A percentile compares a stretch with the other conserved stretches of the same genome.
These are phyloP conservation scores for Acer saccharum DNA, from an alignment of 345 rosid species.

Conservation along the genomic window DNA sequence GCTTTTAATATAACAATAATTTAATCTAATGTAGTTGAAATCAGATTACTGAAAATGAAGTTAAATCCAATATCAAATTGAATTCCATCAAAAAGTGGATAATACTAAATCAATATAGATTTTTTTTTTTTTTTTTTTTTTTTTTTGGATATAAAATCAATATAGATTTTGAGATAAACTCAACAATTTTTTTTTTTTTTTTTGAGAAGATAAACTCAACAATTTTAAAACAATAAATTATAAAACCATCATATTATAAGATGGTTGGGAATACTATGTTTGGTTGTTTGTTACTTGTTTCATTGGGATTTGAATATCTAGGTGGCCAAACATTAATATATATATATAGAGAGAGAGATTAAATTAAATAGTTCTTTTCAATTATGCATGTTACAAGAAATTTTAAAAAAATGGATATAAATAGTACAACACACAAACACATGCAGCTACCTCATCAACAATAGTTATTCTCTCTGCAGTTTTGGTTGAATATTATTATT, in stretches of 20 bases:
- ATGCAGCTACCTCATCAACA: slow-evolving; percentile 6
- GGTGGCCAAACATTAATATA: slow-evolving; percentile 5
- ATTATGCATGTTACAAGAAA: slow-evolving; percentile 4
- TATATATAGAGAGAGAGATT: neutral
- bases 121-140: no score
- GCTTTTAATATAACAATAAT: no score
- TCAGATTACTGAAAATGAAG: neutral
- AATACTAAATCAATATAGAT: no score
- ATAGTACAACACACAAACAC: neutral
- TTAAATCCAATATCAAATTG: neutral
- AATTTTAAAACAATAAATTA: no score
- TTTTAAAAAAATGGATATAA: neutral
- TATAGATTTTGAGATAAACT: neutral
- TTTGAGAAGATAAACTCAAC: neutral
- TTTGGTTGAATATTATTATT: neutral
- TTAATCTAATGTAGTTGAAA: no score
- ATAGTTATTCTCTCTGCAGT: slow-evolving; percentile 1
- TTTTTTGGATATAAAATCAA: no score
- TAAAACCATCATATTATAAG: neutral
- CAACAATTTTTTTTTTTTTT: neutral
- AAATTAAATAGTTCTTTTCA: slow-evolving; percentile 5
- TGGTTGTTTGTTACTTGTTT: neutral
- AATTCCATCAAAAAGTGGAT: neutral
- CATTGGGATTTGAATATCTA: slow-evolving; percentile 11
- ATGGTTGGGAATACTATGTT: neutral